Conservation (phyloP, 148 eudicot genomes). For the Persicaria tinctoria region DNA sequence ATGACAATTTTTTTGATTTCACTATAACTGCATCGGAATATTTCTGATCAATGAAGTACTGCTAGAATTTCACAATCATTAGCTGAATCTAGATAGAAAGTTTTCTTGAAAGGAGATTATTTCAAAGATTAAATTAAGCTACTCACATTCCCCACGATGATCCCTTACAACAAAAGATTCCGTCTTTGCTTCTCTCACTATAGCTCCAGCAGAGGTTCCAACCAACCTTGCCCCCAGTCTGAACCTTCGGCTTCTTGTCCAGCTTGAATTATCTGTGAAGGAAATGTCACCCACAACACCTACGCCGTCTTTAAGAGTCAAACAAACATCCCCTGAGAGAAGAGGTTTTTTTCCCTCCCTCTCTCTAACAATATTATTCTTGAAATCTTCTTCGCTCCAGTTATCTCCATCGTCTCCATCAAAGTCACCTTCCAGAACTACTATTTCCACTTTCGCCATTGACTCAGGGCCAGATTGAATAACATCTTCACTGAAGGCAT, state of each 20-base stretch:
- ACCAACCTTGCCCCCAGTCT: conserved; percentile 67
- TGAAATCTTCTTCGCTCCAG: conserved; percentile 66
- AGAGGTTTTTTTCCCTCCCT: conserved; percentile 73
- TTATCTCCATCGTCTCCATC: conserved; percentile 51
- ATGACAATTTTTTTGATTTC: background rate
- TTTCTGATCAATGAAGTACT: background rate
- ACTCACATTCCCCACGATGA: conserved; percentile 82
- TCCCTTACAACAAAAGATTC: conserved; percentile 67
- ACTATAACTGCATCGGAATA: background rate
- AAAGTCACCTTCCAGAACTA: conserved; percentile 79
- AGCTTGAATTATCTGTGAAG: conserved; percentile 71
- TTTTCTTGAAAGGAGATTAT: background rate
- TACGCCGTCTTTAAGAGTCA: conserved; percentile 50
- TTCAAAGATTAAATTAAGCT: conserved; percentile 1
- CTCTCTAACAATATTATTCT: conserved; percentile 59
- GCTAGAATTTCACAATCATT: background rate
- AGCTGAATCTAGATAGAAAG: background rate
- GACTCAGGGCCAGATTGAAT: conserved; percentile 46
- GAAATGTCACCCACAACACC: conserved; percentile 56
- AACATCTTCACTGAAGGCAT: conserved; percentile 38
- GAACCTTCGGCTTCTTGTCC: conserved; percentile 75
- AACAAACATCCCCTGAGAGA: conserved; percentile 43
- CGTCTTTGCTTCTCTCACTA: conserved; percentile 69
- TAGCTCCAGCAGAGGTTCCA: conserved; percentile 40
- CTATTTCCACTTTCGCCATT: conserved; percentile 59